These are phyloP conservation scores for Sclerotinia sclerotiorum DNA, from an alignment of 2,329 filamentous ascomycete species.

Conservation along the genomic window DNA sequence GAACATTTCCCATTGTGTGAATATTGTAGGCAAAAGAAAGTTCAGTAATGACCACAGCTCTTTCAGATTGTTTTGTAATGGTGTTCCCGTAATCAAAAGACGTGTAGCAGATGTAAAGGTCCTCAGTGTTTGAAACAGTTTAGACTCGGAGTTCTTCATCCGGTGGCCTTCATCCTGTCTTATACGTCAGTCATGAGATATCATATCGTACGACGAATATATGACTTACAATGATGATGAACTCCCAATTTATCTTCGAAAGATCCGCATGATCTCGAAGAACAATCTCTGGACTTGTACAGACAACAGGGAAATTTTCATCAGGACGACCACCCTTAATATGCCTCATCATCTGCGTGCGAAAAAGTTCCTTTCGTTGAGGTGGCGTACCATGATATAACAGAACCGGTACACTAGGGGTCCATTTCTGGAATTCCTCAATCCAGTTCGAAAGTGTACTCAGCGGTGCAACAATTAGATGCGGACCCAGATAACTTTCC, in stretches of 20 bases:
- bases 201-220: not conserved
- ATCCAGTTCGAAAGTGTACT: conserved; percentile 96
- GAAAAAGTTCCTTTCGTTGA: conserved; percentile 74
- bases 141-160: conserved; percentile 94
- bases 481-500: conserved; percentile 79
- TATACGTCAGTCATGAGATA: conserved; percentile 26
- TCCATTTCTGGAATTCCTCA: conserved; percentile 89
- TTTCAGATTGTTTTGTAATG: conserved; percentile 90
- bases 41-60: conserved; percentile 95
- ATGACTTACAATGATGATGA: conserved; percentile 80
- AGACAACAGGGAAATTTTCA: conserved; percentile 81
- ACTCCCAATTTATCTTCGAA: conserved; percentile 87
- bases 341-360: conserved; percentile 66
- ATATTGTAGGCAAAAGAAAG: conserved; percentile 88
- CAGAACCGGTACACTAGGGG: conserved; percentile 81
- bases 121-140: conserved; percentile 83
- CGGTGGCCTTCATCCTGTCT: conserved; percentile 86
- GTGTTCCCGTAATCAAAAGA: conserved; percentile 90
- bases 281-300: conserved; percentile 95
- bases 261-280: conserved; percentile 83
- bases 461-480: conserved; percentile 84
- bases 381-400: conserved; percentile 86
- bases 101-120: conserved; percentile 88
- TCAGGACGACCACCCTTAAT: conserved; percentile 60
- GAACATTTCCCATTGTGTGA: conserved; percentile 89